Base-by-base conservation (phyloP, 768 basidiomycete species). In the Heimioporus sp. region DNA sequence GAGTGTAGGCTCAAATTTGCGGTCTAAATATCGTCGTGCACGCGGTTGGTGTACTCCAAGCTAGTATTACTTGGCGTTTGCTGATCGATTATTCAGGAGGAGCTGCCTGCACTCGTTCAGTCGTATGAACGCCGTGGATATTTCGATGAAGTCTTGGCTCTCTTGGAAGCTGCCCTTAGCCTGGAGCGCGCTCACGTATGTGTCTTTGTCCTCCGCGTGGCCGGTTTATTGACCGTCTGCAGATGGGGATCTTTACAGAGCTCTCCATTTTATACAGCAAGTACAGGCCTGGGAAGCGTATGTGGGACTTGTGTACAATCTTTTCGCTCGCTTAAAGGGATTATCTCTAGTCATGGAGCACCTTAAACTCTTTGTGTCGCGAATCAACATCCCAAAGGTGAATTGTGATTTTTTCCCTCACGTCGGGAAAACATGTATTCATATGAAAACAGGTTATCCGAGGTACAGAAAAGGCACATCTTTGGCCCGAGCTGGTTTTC, bases 401-500 rank as follows among this genome's bases (percentile, higher is more conserved):
- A 32, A 59, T 50, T 30, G 4, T 36, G 10, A 13, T 16, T 2
- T n/a, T 43, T 53, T 30, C 11, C 4, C 9, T 35, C 6, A 12
- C 13, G 32, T n/a, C 13, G 9, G 2, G 42, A 44, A 31, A 34
- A 7, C 32, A 38, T 10, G 20, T 48, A 35, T 19, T 55, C 16
- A 6, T 41, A 28, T 21, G 24, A 19, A 53, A 43, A 42, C 11
- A 83, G 81, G 96, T 98, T 63, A 94, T 98, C 77, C 89, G 87
- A 73, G 92, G 94, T 10, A 84, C 95, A 4, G 96, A 98, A 76
- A 90, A 88, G 63, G 94, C 93, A 17, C 97, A 98, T 61, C 82
- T 99, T 42, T 99, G 97, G 97, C 87, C 96, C 11, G 96, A 98
- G 68, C 83, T 99, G 12, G 96, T 99, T 34, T 98, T 96, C 82